These are phyloP conservation scores for Suillus americanus DNA, from an alignment of 768 basidiomycete genomes.

Conservation along the genomic window DNA sequence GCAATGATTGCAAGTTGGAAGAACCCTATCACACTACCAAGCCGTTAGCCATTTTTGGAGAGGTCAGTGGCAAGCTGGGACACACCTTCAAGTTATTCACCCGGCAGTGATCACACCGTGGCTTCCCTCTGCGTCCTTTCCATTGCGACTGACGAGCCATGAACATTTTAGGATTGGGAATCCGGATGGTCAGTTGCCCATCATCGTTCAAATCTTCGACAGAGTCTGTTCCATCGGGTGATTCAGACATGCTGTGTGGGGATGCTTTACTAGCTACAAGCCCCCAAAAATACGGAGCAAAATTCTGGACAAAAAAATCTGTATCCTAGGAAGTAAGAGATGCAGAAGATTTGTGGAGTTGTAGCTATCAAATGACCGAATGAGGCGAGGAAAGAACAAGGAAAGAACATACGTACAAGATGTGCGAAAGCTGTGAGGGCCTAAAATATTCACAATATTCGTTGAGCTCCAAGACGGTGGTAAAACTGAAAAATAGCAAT, in stretches of 20 bases:
- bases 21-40: slow-evolving; percentile 64
- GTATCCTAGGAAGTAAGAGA: neutral
- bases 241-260: slow-evolving; percentile 33
- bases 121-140: slow-evolving; percentile 75
- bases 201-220: slow-evolving; percentile 45
- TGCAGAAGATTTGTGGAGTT: neutral
- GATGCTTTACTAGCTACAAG: neutral
- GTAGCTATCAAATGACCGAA: slow-evolving; percentile 7
- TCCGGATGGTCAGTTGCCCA: slow-evolving; percentile 59
- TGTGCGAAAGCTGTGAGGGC: neutral
- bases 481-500: neutral
- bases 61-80: slow-evolving; percentile 10
- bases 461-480: neutral
- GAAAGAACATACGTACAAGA: slow-evolving; percentile 14
- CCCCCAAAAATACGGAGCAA: neutral
- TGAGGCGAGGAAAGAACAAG: slow-evolving; percentile 9
- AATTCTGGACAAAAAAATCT: neutral
- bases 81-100: slow-evolving; percentile 69
- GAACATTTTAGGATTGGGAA: slow-evolving; percentile 66
- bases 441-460: neutral
- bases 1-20: slow-evolving; percentile 72
- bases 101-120: slow-evolving; percentile 73
- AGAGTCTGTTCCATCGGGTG: slow-evolving; percentile 38
- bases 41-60: slow-evolving; percentile 14
- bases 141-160: slow-evolving; percentile 71